A percentile compares a stretch with the other conserved stretches of the same genome.
Conservation (phyloP, 805 yeast species). For the Candida qinlingensis region DNA sequence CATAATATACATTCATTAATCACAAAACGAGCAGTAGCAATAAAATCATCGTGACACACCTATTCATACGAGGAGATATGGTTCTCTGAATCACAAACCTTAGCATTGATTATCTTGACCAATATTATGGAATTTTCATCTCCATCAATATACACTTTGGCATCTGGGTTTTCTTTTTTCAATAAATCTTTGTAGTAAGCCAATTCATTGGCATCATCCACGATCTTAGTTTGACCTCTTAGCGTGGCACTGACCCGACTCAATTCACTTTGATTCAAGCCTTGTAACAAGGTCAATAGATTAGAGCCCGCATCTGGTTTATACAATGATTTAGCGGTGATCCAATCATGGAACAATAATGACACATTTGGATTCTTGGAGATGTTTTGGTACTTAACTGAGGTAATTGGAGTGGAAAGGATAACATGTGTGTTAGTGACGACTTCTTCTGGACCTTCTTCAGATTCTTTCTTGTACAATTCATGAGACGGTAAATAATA, state of each 20-base stretch:
- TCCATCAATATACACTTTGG: slow-evolving; percentile 58
- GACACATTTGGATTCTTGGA: slow-evolving; percentile 71
- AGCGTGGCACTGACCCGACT: slow-evolving; percentile 80
- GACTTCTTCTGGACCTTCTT: slow-evolving; percentile 24
- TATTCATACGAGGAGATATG: slow-evolving; percentile 35
- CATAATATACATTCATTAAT: neutral
- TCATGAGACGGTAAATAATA: slow-evolving; percentile 49
- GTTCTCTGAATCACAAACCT: slow-evolving; percentile 74
- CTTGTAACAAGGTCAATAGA: slow-evolving; percentile 58
- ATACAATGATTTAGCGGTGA: slow-evolving; percentile 47
- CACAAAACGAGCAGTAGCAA: neutral
- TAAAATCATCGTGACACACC: neutral
- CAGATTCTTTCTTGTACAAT: slow-evolving; percentile 21
- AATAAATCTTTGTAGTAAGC: slow-evolving; percentile 58
- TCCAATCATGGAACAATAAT: slow-evolving; percentile 87
- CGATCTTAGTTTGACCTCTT: slow-evolving; percentile 60
- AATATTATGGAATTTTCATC: slow-evolving; percentile 63
- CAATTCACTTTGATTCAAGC: slow-evolving; percentile 73
- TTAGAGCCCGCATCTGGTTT: slow-evolving; percentile 33
- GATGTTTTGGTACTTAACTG: slow-evolving; percentile 73
- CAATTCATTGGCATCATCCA: slow-evolving; percentile 45
- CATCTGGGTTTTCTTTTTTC: slow-evolving; percentile 60
- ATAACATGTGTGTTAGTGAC: slow-evolving; percentile 48
- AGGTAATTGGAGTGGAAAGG: slow-evolving; percentile 63
- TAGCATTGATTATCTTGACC: slow-evolving; percentile 60